Evolutionary conservation across 73 alveolate genomes (phyloP).

Genomic region (Tetrahymena malaccensis): DNA sequence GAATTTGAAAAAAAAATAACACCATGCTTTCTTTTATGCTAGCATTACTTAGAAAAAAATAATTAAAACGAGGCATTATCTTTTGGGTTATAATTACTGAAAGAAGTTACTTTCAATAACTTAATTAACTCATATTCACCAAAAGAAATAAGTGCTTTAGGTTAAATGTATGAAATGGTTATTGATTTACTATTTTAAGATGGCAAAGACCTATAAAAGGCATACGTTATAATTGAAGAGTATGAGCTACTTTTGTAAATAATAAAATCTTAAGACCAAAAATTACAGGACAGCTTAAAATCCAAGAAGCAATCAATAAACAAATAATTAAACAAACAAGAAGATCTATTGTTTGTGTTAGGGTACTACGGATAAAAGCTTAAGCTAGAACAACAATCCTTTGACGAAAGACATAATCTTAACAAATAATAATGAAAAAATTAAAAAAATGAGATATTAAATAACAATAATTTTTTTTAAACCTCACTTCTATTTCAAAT

Average conservation of each 20-base stretch:
- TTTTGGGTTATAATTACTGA: not conserved
- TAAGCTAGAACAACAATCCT: not conserved
- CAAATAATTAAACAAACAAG: not conserved
- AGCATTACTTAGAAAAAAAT: not conserved
- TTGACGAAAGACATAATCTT: not conserved
- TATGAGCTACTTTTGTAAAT: not conserved
- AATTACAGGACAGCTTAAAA: not conserved
- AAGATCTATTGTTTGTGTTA: not conserved
- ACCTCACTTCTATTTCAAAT: not conserved
- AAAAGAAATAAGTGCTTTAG: not conserved
- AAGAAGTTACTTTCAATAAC: not conserved
- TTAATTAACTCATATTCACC: not conserved
- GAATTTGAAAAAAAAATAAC: not conserved
- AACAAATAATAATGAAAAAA: not conserved
- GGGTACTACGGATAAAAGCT: not conserved
- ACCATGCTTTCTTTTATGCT: not conserved
- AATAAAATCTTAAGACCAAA: not conserved
- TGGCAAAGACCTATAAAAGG: not conserved
- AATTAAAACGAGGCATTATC: not conserved
- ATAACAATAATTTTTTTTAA: not conserved
- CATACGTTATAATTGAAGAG: not conserved
- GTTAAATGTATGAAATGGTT: not conserved
- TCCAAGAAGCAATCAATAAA: not conserved
- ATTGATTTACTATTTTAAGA: not conserved
- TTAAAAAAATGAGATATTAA: not conserved